Evolutionary conservation across 2,329 filamentous ascomycete species (phyloP), one percentile per base, ranked within the genome.

Genomic region (Capronia epimyces): DNA sequence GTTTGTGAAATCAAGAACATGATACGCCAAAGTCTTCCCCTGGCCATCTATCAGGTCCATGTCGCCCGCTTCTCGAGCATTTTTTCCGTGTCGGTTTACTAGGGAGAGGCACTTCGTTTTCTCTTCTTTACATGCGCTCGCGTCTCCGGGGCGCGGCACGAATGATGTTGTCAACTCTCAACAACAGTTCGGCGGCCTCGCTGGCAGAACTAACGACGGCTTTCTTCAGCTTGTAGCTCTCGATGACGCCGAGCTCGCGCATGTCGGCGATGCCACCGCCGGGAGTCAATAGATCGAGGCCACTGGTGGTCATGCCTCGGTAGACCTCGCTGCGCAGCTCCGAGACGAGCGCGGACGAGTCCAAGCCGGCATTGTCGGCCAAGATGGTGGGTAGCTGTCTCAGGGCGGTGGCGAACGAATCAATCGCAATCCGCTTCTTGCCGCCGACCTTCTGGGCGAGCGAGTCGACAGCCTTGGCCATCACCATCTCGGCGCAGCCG

Each of bases 131-230:
- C 77, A 86, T 84, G 63, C 87, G 80, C 69, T 91, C 86, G 57
- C 89, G 79, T 72, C 80, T 83, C 67, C 93, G 79, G 46, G 93
- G 93, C 46, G 93, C 93, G 45, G 89, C 87, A 56, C 91, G 84
- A 68, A 98, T 97, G 69, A 98, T 98, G 71, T 97, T 93, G 74
- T 98, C 93, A 46, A 98, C 93, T 67, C 93, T 82, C 60, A 98
- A 77, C 57, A 98, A 79, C 59, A 97, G 77, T 87, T 98, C 93
- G 60, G 93, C 90, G 57, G 93, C 93, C 73, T 98, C 93, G 52
- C 89, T 94, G 18, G 93, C 93, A 55, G 89, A 95, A 46, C 87
- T 94, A 45, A 98, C 93, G 48, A 98, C 93, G n/a, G 93, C 93
- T 68, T 83, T 86, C 81, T 98, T 98, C 68, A 98, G 75, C 79